These are phyloP conservation scores for Cucurbita ficifolia DNA, from an alignment of 306 rosid species.

Conservation along the genomic window DNA sequence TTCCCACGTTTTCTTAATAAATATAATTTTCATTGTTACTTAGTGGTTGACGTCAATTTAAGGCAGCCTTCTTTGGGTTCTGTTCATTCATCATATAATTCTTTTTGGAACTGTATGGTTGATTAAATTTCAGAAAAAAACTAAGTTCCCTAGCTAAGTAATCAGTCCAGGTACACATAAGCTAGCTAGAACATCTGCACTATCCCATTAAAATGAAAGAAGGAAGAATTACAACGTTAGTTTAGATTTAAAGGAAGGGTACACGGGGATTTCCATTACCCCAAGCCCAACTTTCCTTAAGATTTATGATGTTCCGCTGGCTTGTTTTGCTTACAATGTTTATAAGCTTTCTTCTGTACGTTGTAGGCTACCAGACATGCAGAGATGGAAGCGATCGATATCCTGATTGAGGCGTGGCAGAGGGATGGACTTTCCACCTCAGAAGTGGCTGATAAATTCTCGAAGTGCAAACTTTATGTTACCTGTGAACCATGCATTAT, in stretches of 20 bases:
- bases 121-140: neutral
- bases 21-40: neutral
- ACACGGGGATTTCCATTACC: neutral
- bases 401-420: constrained; percentile 60
- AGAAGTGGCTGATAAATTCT: constrained; percentile 47
- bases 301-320: neutral
- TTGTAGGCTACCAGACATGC: constrained; percentile 92
- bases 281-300: neutral
- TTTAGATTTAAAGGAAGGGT: neutral
- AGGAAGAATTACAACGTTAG: neutral
- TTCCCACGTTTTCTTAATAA: neutral
- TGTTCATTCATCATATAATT: neutral
- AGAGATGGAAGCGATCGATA: constrained; percentile 92
- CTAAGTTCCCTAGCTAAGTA: neutral
- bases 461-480: constrained; percentile 64
- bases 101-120: neutral
- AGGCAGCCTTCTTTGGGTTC: neutral
- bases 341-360: neutral
- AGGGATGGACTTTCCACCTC: constrained; percentile 39
- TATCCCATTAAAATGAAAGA: neutral
- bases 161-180: neutral
- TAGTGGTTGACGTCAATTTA: neutral
- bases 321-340: neutral
- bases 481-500: constrained; percentile 96
- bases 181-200: neutral